These are phyloP conservation scores for Triticum dicoccoides DNA, from an alignment of 176 grass and related monocot species.

Conservation along the genomic window DNA sequence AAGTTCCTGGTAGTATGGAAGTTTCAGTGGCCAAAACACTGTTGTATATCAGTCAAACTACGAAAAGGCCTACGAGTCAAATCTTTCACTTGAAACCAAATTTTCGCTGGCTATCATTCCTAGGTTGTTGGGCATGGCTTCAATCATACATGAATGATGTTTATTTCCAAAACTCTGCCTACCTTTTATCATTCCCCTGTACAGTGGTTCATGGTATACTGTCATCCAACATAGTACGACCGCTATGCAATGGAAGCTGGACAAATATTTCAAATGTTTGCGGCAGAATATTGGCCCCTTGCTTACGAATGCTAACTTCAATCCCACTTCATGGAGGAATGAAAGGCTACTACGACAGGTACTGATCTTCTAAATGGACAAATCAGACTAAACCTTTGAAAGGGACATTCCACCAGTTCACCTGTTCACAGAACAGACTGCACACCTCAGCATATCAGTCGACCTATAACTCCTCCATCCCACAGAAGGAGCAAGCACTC, in stretches of 20 bases:
- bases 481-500: constrained; percentile 34
- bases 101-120: constrained; percentile 29
- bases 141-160: not conserved
- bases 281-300: constrained; percentile 46
- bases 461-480: constrained; percentile 38
- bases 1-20: not conserved
- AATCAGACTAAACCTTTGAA: constrained; percentile 45
- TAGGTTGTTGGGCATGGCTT: constrained; percentile 35
- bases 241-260: constrained; percentile 8
- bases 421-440: constrained; percentile 34
- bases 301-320: constrained; percentile 37
- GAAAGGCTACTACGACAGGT: constrained; percentile 36
- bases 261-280: constrained; percentile 18
- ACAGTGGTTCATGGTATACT: not conserved
- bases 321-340: constrained; percentile 61
- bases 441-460: constrained; percentile 30
- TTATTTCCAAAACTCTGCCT: constrained; percentile 28
- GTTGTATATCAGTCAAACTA: constrained; percentile 8
- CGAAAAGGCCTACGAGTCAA: constrained; percentile 8
- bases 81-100: constrained; percentile 48
- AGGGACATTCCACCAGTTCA: constrained; percentile 53
- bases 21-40: not conserved
- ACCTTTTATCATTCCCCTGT: constrained; percentile 15
- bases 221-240: constrained; percentile 16
- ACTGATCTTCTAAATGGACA: constrained; percentile 55